Base-by-base conservation (phyloP, 805 yeast genomes). In the Pichia occidentalis region DNA sequence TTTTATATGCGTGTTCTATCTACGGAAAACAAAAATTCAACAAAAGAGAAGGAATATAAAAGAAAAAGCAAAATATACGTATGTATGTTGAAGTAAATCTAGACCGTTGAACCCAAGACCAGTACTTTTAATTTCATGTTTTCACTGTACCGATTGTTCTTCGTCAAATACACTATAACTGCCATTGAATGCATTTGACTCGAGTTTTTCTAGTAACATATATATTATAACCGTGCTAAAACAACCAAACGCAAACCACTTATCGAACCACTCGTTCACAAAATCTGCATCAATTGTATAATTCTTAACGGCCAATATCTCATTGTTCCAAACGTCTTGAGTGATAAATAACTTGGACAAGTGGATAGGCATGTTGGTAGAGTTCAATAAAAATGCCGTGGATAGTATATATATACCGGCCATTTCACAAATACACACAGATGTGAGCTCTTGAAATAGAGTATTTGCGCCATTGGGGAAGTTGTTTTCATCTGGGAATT, bases 241-340 rank as follows among this genome's bases (percentile, higher is more conserved):
- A 45, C 71, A 62, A 9, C 74, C 57, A 5, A 66, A 28, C 10
- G 65, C 73, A 55, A 71, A 73, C 29, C 73, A 67, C 50, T 68
- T 61, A 45, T 72, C 77, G 45, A 71, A 73, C 74, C 75, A 70
- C 16, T 55, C 53, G 42, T 72, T 77, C 16, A 73, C 64, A 47
- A 70, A 71, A 19, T 59, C 62, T 42, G 46, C 34, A 46, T 59
- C 31, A 48, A 52, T 27, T 4, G 24, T 13, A 2, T 29, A 34
- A 16, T 23, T 24, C 9, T 20, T 19, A n/a, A 7, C 28, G 2
- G 22, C n/a, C 7, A 21, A n/a, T 21, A 24, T 34, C 19, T 24
- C 26, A 9, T 18, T 9, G 5, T 32, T 21, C 39, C 39, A 39
- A 10, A 18, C 35, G 20, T 29, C 14, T 27, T 32, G 34, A 34